Evolutionary conservation across 345 rosid genomes (phyloP).

Genomic region (Odontarrhena argentea): DNA sequence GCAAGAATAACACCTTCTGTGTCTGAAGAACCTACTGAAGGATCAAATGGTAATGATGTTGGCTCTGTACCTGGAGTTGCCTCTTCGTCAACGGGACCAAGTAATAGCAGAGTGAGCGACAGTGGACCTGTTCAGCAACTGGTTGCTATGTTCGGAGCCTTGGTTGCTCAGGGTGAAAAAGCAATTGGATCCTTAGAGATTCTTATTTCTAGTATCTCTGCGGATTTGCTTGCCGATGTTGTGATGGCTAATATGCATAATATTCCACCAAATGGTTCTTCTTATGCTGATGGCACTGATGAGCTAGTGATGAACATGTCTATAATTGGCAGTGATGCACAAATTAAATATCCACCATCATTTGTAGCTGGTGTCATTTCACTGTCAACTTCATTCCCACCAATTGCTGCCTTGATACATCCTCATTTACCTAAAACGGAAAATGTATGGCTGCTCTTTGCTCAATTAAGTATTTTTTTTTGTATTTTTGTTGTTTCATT

Average conservation of each 20-base stretch:
- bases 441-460: slow-evolving; percentile 46
- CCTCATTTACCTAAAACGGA: slow-evolving; percentile 44
- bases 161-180: slow-evolving; percentile 97
- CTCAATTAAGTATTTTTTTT: slow-evolving; percentile 18
- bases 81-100: slow-evolving; percentile 46
- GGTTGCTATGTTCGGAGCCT: slow-evolving; percentile 86
- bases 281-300: slow-evolving; percentile 59
- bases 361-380: slow-evolving; percentile 75
- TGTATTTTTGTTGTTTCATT: slow-evolving; percentile 1
- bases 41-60: slow-evolving; percentile 43
- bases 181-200: slow-evolving; percentile 83
- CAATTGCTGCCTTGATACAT: slow-evolving; percentile 58
- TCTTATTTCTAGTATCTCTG: slow-evolving; percentile 89
- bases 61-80: slow-evolving; percentile 55
- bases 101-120: slow-evolving; percentile 50
- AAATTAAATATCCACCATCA: slow-evolving; percentile 72
- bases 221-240: slow-evolving; percentile 94
- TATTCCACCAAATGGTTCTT: slow-evolving; percentile 51
- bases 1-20: slow-evolving; percentile 56
- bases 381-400: slow-evolving; percentile 75
- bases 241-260: slow-evolving; percentile 94
- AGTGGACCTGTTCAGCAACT: slow-evolving; percentile 89
- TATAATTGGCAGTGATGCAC: slow-evolving; percentile 65
- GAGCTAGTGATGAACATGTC: slow-evolving; percentile 61
- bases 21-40: slow-evolving; percentile 64